Evolutionary conservation across 805 yeast genomes (phyloP).

Genomic region (Kluyveromyces aestuarii): DNA sequence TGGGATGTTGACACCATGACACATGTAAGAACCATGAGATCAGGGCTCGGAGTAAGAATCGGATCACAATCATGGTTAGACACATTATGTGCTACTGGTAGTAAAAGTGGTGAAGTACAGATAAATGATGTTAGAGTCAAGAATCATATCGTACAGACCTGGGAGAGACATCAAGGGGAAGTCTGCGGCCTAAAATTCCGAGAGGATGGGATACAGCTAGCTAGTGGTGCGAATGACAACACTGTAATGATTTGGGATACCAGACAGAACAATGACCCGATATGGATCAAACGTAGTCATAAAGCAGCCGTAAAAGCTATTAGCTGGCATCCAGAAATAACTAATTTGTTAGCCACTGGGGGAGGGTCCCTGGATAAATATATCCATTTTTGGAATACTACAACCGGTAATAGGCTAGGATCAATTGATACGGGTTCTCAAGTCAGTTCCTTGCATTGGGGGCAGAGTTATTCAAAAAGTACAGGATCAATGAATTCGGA

Average conservation of each 20-base stretch:
- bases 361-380: constrained; percentile 89
- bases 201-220: constrained; percentile 73
- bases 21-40: constrained; percentile 68
- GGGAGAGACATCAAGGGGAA: constrained; percentile 72
- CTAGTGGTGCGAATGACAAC: constrained; percentile 93
- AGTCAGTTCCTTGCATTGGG: constrained; percentile 92
- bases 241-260: constrained; percentile 91
- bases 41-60: constrained; percentile 62
- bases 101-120: constrained; percentile 74
- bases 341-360: constrained; percentile 82
- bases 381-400: constrained; percentile 92
- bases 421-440: constrained; percentile 89
- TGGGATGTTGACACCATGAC: constrained; percentile 83
- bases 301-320: constrained; percentile 93
- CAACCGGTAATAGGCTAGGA: constrained; percentile 79
- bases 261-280: constrained; percentile 50
- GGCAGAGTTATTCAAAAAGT: constrained; percentile 34
- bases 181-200: constrained; percentile 89
- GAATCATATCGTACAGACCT: constrained; percentile 54
- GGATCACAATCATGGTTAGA: constrained; percentile 81
- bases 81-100: constrained; percentile 77
- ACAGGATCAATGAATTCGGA: constrained; percentile 35
- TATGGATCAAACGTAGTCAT: constrained; percentile 69
- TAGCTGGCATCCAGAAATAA: constrained; percentile 88
- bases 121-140: constrained; percentile 87